phyloP scores from a whole-genome alignment of 139 green algal genomes.

The Coelastrella sp. region DNA sequence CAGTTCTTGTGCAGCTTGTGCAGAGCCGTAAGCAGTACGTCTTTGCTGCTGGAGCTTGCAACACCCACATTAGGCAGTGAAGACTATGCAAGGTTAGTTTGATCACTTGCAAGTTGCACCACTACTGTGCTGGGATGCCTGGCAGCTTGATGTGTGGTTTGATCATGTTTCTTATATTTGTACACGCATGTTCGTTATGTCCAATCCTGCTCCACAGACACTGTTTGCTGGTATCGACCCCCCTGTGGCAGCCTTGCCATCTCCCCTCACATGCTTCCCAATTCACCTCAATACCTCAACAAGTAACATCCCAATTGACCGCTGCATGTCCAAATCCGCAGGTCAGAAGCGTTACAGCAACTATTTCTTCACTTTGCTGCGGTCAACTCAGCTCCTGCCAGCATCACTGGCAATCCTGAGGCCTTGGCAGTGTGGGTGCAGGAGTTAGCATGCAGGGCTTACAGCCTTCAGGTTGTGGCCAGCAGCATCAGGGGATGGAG shows the following conservation, averaged over 20 bases:
- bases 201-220: too few species aligned
- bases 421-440: conserved; percentile 32
- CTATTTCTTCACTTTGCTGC: conserved; percentile 37
- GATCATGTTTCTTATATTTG: too few species aligned
- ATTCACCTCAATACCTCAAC: too few species aligned
- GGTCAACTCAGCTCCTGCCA: conserved; percentile 30
- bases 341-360: background rate
- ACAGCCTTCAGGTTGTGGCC: conserved; percentile 23
- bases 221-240: too few species aligned
- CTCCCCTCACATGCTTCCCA: too few species aligned
- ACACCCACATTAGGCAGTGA: background rate
- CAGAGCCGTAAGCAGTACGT: conserved; percentile 15
- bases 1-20: conserved; percentile 22
- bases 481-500: conserved; percentile 35
- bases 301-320: too few species aligned
- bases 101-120: background rate
- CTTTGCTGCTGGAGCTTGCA: conserved; percentile 10
- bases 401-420: conserved; percentile 39
- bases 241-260: too few species aligned
- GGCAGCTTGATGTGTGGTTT: too few species aligned
- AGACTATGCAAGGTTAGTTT: background rate
- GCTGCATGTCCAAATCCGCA: too few species aligned
- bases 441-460: conserved; percentile 35
- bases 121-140: background rate
- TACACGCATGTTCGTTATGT: too few species aligned